phyloP scores from a whole-genome alignment of 2,329 filamentous ascomycete species.

The Knoxdaviesia capensis region DNA sequence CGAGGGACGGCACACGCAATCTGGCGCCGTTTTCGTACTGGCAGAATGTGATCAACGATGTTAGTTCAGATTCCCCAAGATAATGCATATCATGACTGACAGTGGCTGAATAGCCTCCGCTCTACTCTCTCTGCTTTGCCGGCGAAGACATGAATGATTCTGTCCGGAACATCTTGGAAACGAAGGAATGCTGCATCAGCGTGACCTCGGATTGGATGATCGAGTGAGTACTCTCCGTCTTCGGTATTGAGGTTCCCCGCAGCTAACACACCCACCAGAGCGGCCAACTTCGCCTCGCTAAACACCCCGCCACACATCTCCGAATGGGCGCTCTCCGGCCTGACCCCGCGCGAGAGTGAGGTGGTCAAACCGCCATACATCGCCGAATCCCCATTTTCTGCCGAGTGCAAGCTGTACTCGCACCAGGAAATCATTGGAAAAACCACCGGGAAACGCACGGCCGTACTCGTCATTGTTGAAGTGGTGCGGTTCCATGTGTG shows the following conservation, averaged over 20 bases:
- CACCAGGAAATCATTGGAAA: no score
- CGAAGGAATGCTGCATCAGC: constrained; percentile 64
- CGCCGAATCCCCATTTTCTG: no score
- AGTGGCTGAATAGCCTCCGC: constrained; percentile 38
- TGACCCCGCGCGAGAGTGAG: constrained; percentile 24
- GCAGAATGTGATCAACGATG: constrained; percentile 53
- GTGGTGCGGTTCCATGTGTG: no score
- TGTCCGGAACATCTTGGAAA: constrained; percentile 50
- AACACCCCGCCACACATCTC: constrained; percentile 58
- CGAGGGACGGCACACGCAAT: constrained; percentile 45
- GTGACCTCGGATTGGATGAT: constrained; percentile 69
- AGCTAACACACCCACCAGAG: constrained; percentile 12
- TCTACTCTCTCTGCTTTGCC: constrained; percentile 45
- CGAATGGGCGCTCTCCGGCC: constrained; percentile 61
- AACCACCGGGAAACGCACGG: no score
- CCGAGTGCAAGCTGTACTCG: no score
- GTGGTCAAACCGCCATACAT: no score
- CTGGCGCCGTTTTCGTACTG: constrained; percentile 79
- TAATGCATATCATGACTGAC: no score
- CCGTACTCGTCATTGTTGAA: no score
- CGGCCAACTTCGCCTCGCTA: constrained; percentile 59
- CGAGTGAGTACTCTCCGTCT: constrained; percentile 21
- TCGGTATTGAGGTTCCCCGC: no score
- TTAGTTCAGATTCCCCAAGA: no score
- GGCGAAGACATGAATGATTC: constrained; percentile 49